A percentile compares a stretch with the other conserved stretches of the same genome.
Evolutionary conservation across 176 grass and related monocot genomes (phyloP).

Genomic region (Eleusine coracana): DNA sequence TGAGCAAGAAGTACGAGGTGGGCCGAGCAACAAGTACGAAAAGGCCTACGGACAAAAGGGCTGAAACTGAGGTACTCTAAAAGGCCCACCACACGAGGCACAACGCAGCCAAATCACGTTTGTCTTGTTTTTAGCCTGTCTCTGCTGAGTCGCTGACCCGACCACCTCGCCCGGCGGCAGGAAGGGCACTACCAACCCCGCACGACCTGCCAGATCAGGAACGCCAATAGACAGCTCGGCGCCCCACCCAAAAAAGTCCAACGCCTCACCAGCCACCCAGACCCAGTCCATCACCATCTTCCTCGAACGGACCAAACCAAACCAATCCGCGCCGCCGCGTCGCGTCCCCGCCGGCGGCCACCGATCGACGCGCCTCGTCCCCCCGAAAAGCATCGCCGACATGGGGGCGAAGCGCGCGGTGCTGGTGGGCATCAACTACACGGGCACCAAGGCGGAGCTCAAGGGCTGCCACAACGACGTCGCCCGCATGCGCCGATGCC

Average conservation of each 20-base stretch:
- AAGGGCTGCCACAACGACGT: conserved; percentile 87
- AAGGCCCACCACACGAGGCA: no score
- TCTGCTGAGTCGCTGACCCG: not conserved
- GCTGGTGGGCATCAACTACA: conserved; percentile 87
- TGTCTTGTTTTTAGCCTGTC: no score
- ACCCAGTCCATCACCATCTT: not conserved
- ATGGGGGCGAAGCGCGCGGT: conserved; percentile 63
- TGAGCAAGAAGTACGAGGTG: no score
- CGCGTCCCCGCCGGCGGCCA: not conserved
- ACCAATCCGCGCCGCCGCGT: not conserved
- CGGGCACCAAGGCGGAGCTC: conserved; percentile 75
- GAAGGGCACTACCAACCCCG: not conserved
- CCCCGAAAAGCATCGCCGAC: conserved; percentile 8
- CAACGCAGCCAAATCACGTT: not conserved
- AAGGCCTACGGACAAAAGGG: no score
- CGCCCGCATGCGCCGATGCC: conserved; percentile 61
- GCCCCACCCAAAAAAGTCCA: not conserved
- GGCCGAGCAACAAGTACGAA: no score
- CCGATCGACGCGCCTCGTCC: conserved; percentile 6
- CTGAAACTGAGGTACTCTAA: no score
- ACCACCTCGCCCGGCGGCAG: not conserved
- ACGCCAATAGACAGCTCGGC: conserved; percentile 42
- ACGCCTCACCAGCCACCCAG: not conserved
- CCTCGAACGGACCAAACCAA: conserved; percentile 16
- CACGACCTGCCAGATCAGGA: conserved; percentile 32